A percentile compares a stretch with the other conserved stretches of the same genome.
Evolutionary conservation across 2,329 filamentous ascomycete species (phyloP).

Genomic region (Dactylonectria macrodidyma): DNA sequence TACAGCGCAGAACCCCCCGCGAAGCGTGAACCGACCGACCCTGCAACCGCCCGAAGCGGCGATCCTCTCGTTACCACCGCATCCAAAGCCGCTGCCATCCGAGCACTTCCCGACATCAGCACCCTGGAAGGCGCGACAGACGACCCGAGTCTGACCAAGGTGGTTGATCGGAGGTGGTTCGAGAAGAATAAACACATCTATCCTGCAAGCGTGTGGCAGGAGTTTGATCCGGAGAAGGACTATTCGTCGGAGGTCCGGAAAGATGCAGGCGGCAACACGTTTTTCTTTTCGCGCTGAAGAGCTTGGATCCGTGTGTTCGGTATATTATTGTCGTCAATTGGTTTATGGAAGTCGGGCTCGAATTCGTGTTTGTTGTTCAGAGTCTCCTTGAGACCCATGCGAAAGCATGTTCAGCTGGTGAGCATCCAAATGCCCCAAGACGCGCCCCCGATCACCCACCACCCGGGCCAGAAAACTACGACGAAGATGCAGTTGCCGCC

Average conservation of each 20-base stretch:
- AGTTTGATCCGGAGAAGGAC: slow-evolving; percentile 92
- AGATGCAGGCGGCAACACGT: slow-evolving; percentile 91
- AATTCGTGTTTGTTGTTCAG: slow-evolving; percentile 21
- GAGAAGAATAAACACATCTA: slow-evolving; percentile 99
- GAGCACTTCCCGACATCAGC: slow-evolving; percentile 62
- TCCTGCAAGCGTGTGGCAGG: slow-evolving; percentile 94
- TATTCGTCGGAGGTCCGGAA: slow-evolving; percentile 84
- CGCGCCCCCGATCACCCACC: slow-evolving; percentile 62
- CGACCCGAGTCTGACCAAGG: slow-evolving; percentile 88
- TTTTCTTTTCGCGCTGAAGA: slow-evolving; percentile 79
- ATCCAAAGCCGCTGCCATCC: slow-evolving; percentile 56
- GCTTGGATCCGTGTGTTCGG: slow-evolving; percentile 19
- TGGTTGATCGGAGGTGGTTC: slow-evolving; percentile 97
- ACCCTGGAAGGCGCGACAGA: slow-evolving; percentile 82
- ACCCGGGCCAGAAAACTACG: slow-evolving; percentile 71
- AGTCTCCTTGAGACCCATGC: slow-evolving; percentile 25
- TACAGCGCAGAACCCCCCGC: slow-evolving; percentile 71
- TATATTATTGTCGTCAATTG: slow-evolving; percentile 14
- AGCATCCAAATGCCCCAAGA: slow-evolving; percentile 53
- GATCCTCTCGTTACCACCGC: slow-evolving; percentile 49
- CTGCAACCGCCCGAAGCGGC: slow-evolving; percentile 1
- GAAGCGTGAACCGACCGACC: slow-evolving; percentile 48
- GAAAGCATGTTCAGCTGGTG: slow-evolving; percentile 49
- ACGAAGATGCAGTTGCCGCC: slow-evolving; percentile 64
- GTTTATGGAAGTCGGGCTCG: slow-evolving; percentile 20